Evolutionary conservation across 371 early-diverging fungal species (phyloP), one percentile per base, ranked within the genome.

Genomic region (Mortierella sp.): DNA sequence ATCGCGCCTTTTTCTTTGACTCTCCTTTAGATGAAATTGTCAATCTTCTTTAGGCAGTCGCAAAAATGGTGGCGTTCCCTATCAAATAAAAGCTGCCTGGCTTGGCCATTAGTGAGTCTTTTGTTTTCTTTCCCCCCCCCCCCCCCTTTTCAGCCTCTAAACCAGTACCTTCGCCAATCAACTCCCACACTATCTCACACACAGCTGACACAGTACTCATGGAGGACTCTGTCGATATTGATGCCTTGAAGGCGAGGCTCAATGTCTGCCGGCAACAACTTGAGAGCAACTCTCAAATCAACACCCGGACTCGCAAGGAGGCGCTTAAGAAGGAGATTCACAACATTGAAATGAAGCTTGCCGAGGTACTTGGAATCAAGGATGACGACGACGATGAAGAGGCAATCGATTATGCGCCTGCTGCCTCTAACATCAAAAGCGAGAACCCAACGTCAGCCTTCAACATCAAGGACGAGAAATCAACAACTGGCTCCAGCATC

Each of bases 211-310:
- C 51, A 40, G 43, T 40, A 40, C 43, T 6, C 43, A 82, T 78
- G 71, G 34, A 55, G 14, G 73, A 59, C 57, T 14, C 48, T 50
- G 43, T 14, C 24, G 70, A 34, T 28, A 8, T 78, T 64, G 82
- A 82, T 3, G 67, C 34, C 57, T 54, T 84, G 69, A 74, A 55
- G 50, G 51, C 71, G 6, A 77, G 81, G n/a, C 74, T 84, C 19
- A 75, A 43, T 55, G 43, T 84, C n/a, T 81, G 85, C 31, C 75
- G 75, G 5, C 78, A 78, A n/a, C 85, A 84, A 43, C 76, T 84
- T 8, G 73, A 75, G 31, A 53, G 73, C 73, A 81, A 76, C 57
- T 76, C 85, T 6, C 64, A 37, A 13, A 64, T 84, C 19, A 84
- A 83, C 44, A 83, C 80, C 24, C 5, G 61, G 10, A 77, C 64